These are phyloP conservation scores for Crucihimalaya himalaica DNA, from an alignment of 345 rosid genomes.

Conservation along the genomic window DNA sequence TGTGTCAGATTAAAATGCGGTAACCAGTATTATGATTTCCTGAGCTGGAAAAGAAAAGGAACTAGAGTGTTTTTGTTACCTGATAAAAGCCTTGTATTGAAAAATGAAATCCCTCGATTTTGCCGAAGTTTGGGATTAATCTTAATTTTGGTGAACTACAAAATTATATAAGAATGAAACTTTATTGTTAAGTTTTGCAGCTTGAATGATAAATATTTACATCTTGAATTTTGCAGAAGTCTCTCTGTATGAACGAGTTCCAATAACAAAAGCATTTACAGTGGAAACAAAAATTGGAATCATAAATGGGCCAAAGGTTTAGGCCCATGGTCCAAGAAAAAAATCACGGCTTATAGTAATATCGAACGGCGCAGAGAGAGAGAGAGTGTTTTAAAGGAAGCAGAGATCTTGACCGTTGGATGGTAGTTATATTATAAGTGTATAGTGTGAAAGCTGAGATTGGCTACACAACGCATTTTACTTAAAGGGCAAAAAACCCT, in stretches of 20 bases:
- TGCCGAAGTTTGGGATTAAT: constrained; percentile 23
- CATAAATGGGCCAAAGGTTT: constrained; percentile 26
- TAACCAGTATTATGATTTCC: neutral
- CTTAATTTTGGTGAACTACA: neutral
- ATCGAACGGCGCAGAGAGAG: constrained; percentile 26
- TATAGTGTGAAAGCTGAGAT: constrained; percentile 7
- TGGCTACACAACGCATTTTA: constrained; percentile 25
- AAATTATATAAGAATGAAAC: constrained; percentile 5
- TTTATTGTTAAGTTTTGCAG: neutral
- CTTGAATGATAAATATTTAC: neutral
- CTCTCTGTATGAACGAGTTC: neutral
- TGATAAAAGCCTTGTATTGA: constrained; percentile 19
- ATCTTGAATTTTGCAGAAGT: neutral
- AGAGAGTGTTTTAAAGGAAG: neutral
- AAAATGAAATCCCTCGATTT: constrained; percentile 25
- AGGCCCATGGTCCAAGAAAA: constrained; percentile 23
- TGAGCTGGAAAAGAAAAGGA: constrained; percentile 2
- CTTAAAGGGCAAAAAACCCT: constrained; percentile 38
- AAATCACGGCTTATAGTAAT: neutral
- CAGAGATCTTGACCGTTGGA: constrained; percentile 11
- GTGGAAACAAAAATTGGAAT: neutral
- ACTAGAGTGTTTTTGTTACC: constrained; percentile 4
- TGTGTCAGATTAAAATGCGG: neutral
- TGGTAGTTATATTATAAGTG: constrained; percentile 7
- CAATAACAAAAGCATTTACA: neutral